A percentile compares a stretch with the other conserved stretches of the same genome.
Evolutionary conservation across 768 basidiomycete species (phyloP).

Genomic region (Phlebiopsis gigantea): DNA sequence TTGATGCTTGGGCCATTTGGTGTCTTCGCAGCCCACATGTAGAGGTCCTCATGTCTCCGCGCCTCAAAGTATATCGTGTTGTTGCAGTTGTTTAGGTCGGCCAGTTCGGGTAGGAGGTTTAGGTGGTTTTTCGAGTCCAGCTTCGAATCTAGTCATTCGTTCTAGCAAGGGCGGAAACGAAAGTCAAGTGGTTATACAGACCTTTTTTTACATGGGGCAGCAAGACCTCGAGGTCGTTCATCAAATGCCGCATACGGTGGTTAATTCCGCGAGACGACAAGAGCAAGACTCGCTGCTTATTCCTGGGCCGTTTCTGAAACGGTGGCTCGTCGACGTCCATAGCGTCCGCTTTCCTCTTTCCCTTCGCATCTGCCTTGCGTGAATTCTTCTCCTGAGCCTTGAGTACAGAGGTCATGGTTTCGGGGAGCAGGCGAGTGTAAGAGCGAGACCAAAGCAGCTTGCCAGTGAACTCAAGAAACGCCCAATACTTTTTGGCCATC

Average conservation of each 20-base stretch:
- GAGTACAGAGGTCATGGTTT: constrained; percentile 56
- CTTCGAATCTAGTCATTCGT: constrained; percentile 72
- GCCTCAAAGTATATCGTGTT: constrained; percentile 98
- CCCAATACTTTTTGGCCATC: constrained; percentile 7
- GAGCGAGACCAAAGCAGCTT: not conserved
- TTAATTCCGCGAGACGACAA: constrained; percentile 93
- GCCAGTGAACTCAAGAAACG: not conserved
- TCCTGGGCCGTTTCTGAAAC: constrained; percentile 56
- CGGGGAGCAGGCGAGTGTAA: not conserved
- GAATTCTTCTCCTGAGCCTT: constrained; percentile 59
- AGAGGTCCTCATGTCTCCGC: constrained; percentile 90
- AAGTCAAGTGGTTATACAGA: constrained; percentile 32
- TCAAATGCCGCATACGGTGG: constrained; percentile 94
- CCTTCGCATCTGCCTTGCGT: constrained; percentile 36
- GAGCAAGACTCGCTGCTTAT: constrained; percentile 93
- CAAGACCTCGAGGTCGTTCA: constrained; percentile 88
- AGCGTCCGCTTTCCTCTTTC: constrained; percentile 61
- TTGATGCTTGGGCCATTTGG: constrained; percentile 98
- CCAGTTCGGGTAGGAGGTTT: constrained; percentile 88
- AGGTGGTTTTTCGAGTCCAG: constrained; percentile 95
- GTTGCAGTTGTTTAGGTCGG: constrained; percentile 96
- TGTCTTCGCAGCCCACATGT: constrained; percentile 94
- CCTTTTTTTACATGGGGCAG: constrained; percentile 97
- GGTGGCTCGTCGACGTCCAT: constrained; percentile 50
- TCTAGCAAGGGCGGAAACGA: not conserved